phyloP scores from a whole-genome alignment of 2,329 filamentous ascomycete genomes.

The Fusarium miscanthi region DNA sequence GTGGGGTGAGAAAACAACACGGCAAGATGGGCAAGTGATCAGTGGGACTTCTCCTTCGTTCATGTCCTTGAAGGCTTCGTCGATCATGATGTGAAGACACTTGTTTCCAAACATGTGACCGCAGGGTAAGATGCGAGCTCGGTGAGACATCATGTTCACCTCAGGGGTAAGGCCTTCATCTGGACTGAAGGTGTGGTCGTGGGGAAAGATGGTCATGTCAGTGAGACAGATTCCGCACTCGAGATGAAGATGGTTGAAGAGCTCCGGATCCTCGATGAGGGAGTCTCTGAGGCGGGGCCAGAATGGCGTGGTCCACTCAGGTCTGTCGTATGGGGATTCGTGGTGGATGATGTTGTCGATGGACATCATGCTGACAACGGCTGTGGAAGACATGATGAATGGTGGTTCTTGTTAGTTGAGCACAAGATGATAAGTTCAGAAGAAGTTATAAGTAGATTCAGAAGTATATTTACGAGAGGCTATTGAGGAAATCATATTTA shows the following conservation, averaged over 20 bases:
- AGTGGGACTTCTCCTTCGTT: not conserved
- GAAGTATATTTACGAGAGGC: not conserved
- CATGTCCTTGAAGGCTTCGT: not conserved
- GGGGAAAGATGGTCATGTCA: constrained; percentile 20
- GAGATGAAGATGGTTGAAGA: constrained; percentile 1
- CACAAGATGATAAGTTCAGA: not conserved
- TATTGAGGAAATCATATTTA: not conserved
- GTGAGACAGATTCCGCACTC: constrained; percentile 24
- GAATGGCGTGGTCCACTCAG: not conserved
- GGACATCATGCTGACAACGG: not conserved
- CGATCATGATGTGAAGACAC: not conserved
- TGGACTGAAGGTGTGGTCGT: constrained; percentile 1
- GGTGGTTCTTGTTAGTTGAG: not conserved
- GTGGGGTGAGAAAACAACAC: not conserved
- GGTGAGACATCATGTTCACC: not conserved
- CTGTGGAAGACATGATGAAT: not conserved
- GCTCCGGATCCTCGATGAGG: not conserved
- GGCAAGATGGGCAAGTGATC: constrained; percentile 15
- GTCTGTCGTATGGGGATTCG: not conserved
- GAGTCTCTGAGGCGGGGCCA: constrained; percentile 25
- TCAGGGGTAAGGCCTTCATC: not conserved
- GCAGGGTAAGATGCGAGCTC: constrained; percentile 25
- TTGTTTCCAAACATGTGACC: constrained; percentile 36
- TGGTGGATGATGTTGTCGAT: constrained; percentile 4
- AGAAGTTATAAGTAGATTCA: not conserved